Evolutionary conservation across 352 stramenopile species (phyloP), one percentile per base, ranked within the genome.

Genomic region (Lagenidium sp.): DNA sequence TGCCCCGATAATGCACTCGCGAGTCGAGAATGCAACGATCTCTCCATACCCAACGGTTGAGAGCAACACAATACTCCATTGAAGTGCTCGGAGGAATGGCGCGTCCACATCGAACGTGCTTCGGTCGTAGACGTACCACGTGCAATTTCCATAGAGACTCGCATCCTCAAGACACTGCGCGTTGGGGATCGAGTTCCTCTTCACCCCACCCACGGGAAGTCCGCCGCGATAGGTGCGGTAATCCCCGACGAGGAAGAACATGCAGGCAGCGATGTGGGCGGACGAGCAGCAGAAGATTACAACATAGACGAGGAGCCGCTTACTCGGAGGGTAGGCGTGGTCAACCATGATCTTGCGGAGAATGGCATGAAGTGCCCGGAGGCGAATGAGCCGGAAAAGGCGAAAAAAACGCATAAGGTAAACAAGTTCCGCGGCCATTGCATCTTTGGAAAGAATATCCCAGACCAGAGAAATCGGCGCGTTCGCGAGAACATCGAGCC

Each of bases 11-110:
- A 78, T 16, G 21, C 61, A 81, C 41, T 87, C 75, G 7, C 59
- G 50, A 6, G 65, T 73, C 0, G 72, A 71, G 40, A 82, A 85
- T 1, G 68, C 63, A 26, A 82, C 37, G 34, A 85, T 79, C 36
- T 86, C 74, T 3, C 75, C 75, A 50, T 79, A 87, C 0, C 71
- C 71, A 30, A 87, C 75, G 0, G 75, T 87, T 3, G 75, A 87
- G 12, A 82, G 48, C 13, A 87, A 36, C 16, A 87, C 75, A 24
- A 87, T 60, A 36, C 75, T 87, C 75, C 75, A 87, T 22, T 85
- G 55, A 15, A 85, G 53, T 4, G 75, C 77, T 0, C 75, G 62
- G 36, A 85, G 39, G 36, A 80, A 85, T 12, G 68, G 71, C 2
- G 71, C 61, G 22, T 83, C 68, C 15, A 85, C 66, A 26, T 71